Conservation (phyloP, 495 filamentous ascomycete species). For the Sporormia fimetaria region DNA sequence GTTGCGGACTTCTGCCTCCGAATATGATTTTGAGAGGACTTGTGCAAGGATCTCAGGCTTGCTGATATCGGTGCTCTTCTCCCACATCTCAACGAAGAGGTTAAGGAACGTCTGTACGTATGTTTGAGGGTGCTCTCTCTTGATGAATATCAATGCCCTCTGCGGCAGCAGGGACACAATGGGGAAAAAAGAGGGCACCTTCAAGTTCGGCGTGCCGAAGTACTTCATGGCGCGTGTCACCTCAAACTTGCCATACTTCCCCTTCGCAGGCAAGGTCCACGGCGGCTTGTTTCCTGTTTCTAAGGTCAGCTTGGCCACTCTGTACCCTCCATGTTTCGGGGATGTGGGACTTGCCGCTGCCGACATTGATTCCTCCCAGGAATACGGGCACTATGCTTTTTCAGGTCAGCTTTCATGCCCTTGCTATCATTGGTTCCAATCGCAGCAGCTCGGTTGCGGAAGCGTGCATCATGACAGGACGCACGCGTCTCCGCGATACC, state of each 20-base stretch:
- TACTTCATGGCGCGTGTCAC: slow-evolving; percentile 42
- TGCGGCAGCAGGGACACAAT: slow-evolving; percentile 47
- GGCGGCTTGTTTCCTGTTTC: slow-evolving; percentile 58
- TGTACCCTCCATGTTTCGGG: neutral
- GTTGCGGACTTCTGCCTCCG: slow-evolving; percentile 34
- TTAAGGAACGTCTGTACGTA: slow-evolving; percentile 38
- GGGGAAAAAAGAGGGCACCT: slow-evolving; percentile 42
- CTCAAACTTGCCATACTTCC: slow-evolving; percentile 45
- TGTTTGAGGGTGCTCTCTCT: slow-evolving; percentile 28
- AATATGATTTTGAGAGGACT: slow-evolving; percentile 33
- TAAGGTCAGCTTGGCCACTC: neutral
- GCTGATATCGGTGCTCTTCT: slow-evolving; percentile 39
- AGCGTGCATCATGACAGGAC: too few species aligned
- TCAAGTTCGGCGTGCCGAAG: slow-evolving; percentile 38
- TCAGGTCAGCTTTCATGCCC: neutral
- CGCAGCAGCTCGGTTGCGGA: too few species aligned
- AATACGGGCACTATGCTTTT: slow-evolving; percentile 56
- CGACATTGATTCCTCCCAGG: slow-evolving; percentile 59
- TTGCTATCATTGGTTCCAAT: too few species aligned
- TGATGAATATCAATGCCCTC: slow-evolving; percentile 55
- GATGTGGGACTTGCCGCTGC: slow-evolving; percentile 39
- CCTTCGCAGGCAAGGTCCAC: slow-evolving; percentile 58
- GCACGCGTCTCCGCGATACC: too few species aligned
- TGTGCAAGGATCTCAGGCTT: slow-evolving; percentile 35
- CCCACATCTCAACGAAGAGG: slow-evolving; percentile 40